Evolutionary conservation across 495 filamentous ascomycete species (phyloP), one percentile per base, ranked within the genome.

Genomic region (Mytilinidion resinicola): DNA sequence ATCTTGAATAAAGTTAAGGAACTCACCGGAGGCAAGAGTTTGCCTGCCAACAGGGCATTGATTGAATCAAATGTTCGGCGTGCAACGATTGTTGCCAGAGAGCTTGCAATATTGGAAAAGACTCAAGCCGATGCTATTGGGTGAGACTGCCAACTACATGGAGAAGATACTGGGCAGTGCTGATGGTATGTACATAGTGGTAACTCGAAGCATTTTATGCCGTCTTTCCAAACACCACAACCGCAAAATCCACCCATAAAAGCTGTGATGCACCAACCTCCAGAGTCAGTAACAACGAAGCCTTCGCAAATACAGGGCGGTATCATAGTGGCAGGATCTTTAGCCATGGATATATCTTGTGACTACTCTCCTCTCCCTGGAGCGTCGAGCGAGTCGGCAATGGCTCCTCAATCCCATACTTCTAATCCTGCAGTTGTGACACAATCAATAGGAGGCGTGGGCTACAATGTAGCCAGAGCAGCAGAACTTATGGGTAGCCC

Each of bases 391-490:
- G 37, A 62, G 12, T 60, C 67, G 14, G 66, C 66, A 51, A 63
- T 52, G 35, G 61, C 72, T 8, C 90, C 89, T 14, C 70, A 78
- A 19, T 73, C 81, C 1, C 80, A 91, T 53, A 96, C 92, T 1
- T 98, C 93, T 8, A 98, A 97, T 69, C 88, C 88, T 42, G 82
- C 90, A 42, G 67, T 75, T 14, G 95, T 96, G 57, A 79, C 67
- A 17, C 90, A 95, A 67, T 86, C 86, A 7, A 77, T 96, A 21
- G 93, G 93, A 9, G 93, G 93, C n/a, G 93, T 97, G 1, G 93
- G 86, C n/a, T 83, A 88, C 68, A 98, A 98, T 66, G 85, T 96
- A 34, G 89, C 93, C 2, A 78, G 86, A 47, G 90, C 92, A 4
- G 80, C 87, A 6, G 85, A 88, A 65, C 76, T 79, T 33, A 65